These are phyloP conservation scores for Rhododendron simsii DNA, from an alignment of 148 eudicot genomes.

Conservation along the genomic window DNA sequence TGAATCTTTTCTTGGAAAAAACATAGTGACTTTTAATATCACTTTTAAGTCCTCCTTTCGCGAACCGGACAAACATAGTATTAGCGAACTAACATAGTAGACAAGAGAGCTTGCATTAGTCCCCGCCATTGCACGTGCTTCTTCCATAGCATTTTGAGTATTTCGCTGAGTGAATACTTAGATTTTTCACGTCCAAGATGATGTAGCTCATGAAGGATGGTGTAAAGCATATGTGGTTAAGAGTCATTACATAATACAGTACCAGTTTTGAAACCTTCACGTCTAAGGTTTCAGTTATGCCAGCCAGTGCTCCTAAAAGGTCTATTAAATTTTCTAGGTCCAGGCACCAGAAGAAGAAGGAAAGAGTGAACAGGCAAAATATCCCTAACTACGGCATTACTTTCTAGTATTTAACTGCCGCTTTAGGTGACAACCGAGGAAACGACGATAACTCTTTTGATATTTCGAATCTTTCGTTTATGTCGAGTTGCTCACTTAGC, in stretches of 20 bases:
- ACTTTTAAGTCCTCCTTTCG: too few species aligned
- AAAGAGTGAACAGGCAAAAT: neutral
- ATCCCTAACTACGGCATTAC: neutral
- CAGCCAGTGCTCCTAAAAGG: too few species aligned
- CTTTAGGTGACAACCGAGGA: constrained; percentile 2
- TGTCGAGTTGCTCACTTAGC: neutral
- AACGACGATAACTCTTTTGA: neutral
- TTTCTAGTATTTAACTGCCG: neutral
- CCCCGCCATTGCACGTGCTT: neutral
- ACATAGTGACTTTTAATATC: too few species aligned
- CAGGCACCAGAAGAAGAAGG: neutral
- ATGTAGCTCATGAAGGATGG: neutral
- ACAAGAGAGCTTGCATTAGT: neutral
- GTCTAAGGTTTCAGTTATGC: too few species aligned
- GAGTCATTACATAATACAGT: too few species aligned
- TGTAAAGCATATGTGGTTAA: too few species aligned
- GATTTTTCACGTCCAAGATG: neutral
- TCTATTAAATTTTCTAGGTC: neutral
- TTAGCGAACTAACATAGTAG: neutral
- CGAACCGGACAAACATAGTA: neutral
- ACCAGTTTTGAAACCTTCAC: too few species aligned
- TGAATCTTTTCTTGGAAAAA: too few species aligned
- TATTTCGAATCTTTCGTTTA: neutral
- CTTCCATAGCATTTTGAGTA: neutral
- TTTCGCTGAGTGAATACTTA: neutral